These are phyloP conservation scores for Fagus crenata DNA, from an alignment of 306 rosid species.

Conservation along the genomic window DNA sequence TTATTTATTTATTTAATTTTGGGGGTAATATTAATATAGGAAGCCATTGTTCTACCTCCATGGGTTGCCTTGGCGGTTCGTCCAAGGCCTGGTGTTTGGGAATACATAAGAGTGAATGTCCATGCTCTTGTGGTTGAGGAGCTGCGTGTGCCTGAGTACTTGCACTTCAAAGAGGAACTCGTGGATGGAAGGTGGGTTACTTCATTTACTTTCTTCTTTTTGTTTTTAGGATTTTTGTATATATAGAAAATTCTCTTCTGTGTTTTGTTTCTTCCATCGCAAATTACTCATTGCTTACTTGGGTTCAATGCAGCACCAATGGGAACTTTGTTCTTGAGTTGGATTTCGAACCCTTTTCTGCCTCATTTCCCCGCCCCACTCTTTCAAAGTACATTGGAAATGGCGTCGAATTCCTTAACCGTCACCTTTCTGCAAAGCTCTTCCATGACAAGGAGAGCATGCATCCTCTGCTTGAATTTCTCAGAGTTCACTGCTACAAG, in stretches of 20 bases:
- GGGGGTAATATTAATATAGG: conserved; percentile 45
- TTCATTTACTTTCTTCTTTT: not conserved
- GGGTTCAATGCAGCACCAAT: conserved; percentile 55
- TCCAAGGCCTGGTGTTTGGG: conserved; percentile 99
- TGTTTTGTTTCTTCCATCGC: not conserved
- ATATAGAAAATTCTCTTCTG: not conserved
- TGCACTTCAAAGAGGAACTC: conserved; percentile 90
- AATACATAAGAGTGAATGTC: conserved; percentile 82
- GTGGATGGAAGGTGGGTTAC: conserved; percentile 89
- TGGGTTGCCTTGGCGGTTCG: conserved; percentile 97
- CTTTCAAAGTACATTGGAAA: conserved; percentile 93
- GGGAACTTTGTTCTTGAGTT: conserved; percentile 93
- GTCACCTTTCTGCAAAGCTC: conserved; percentile 95
- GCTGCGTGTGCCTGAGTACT: conserved; percentile 70
- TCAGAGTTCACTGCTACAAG: conserved; percentile 84
- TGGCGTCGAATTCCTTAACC: conserved; percentile 98
- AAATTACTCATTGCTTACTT: no score
- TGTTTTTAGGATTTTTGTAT: not conserved
- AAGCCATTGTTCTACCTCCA: conserved; percentile 87
- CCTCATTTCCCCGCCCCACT: conserved; percentile 90
- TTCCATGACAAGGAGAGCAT: conserved; percentile 99
- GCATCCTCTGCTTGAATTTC: conserved; percentile 88
- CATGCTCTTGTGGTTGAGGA: conserved; percentile 82
- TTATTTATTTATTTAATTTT: not conserved
- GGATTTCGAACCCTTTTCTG: conserved; percentile 89